These are phyloP conservation scores for Trichoderma oligosporum DNA, from an alignment of 2,329 filamentous ascomycete genomes.

Conservation along the genomic window DNA sequence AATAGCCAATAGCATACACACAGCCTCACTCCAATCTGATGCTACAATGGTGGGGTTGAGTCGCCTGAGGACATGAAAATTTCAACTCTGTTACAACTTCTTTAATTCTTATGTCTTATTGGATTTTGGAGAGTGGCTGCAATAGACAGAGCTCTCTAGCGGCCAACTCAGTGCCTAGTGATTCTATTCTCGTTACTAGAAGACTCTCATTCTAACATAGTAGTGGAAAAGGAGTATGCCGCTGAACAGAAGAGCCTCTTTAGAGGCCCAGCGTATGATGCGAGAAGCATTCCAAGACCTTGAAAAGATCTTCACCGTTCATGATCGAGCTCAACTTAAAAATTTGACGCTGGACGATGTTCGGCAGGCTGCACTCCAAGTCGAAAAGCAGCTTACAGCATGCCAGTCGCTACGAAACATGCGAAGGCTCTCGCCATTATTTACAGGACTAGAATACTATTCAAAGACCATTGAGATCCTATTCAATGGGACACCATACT, in stretches of 20 bases:
- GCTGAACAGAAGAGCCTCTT: not conserved
- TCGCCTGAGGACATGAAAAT: too few species aligned
- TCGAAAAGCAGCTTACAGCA: conserved; percentile 40
- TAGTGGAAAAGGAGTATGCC: not conserved
- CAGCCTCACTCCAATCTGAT: not conserved
- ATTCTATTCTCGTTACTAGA: not conserved
- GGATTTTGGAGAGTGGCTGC: too few species aligned
- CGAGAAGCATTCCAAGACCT: conserved; percentile 4
- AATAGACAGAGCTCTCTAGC: too few species aligned
- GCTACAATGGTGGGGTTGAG: not conserved
- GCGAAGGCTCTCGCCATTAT: conserved; percentile 40
- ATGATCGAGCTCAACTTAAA: not conserved
- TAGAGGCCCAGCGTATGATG: not conserved
- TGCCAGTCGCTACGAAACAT: conserved; percentile 41
- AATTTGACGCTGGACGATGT: conserved; percentile 37
- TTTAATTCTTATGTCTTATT: too few species aligned
- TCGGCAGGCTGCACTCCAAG: conserved; percentile 31
- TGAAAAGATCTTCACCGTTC: not conserved
- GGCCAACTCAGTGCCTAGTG: too few species aligned
- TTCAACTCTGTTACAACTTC: too few species aligned
- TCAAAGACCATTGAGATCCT: conserved; percentile 39
- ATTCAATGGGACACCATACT: conserved; percentile 45
- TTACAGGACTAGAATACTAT: too few species aligned
- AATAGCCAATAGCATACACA: not conserved
- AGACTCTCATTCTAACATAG: too few species aligned